phyloP scores from a whole-genome alignment of 257 asterid species.

The Thymus quinquecostatus region DNA sequence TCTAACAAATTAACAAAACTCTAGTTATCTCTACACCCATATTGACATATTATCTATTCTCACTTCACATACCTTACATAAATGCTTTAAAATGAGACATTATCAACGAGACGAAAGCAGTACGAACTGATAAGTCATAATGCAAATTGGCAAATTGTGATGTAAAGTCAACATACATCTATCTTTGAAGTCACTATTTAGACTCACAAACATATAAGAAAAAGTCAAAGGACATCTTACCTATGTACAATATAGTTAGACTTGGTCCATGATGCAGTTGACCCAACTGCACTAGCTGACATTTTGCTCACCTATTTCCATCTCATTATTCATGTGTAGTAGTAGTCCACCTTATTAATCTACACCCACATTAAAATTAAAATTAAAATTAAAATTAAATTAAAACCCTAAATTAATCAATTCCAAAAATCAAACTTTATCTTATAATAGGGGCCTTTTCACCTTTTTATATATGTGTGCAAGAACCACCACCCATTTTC shows the following conservation, averaged over 20 bases:
- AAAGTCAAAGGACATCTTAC: conserved; percentile 3
- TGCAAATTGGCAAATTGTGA: conserved; percentile 21
- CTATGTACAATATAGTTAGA: conserved; percentile 14
- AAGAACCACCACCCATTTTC: conserved; percentile 26
- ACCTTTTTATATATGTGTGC: background rate
- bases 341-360: background rate
- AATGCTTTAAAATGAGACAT: too few relatives aligned
- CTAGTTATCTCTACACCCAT: too few relatives aligned
- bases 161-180: conserved; percentile 22
- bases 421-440: too few relatives aligned
- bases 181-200: conserved; percentile 14
- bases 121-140: too few relatives aligned
- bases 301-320: conserved; percentile 33
- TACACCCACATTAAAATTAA: background rate
- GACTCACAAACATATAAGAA: background rate
- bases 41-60: too few relatives aligned
- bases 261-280: conserved; percentile 41
- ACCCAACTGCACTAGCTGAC: conserved; percentile 45
- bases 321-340: background rate
- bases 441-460: background rate
- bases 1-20: too few relatives aligned
- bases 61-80: too few relatives aligned
- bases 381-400: background rate
- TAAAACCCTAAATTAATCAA: too few relatives aligned
- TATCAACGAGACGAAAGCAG: too few relatives aligned